These are phyloP conservation scores for Groenewaldozyma sp. DNA, from an alignment of 1,139 yeast genomes.

Conservation along the genomic window DNA sequence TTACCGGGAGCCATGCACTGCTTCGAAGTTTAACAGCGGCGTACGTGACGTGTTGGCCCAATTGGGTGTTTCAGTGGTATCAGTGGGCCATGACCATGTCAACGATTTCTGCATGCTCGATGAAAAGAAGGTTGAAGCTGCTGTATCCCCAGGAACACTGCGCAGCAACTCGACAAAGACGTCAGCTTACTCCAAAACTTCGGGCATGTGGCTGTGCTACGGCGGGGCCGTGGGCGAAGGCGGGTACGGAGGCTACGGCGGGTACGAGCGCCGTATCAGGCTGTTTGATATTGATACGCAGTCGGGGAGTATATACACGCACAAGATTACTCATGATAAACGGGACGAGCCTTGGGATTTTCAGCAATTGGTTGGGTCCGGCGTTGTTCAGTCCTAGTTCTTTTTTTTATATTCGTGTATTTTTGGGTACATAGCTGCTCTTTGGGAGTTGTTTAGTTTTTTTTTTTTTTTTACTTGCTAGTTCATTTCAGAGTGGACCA, in stretches of 20 bases:
- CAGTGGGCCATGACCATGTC: conserved; percentile 92
- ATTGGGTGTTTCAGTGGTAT: conserved; percentile 59
- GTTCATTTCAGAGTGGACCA: too few relatives aligned
- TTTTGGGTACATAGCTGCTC: too few relatives aligned
- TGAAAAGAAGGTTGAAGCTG: conserved; percentile 11
- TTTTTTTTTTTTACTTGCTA: too few relatives aligned
- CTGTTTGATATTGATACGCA: conserved; percentile 55
- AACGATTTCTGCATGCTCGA: conserved; percentile 78
- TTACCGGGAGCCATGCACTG: conserved; percentile 63
- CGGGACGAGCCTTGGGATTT: conserved; percentile 46
- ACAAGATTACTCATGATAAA: conserved; percentile 47
- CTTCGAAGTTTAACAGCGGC: conserved; percentile 62
- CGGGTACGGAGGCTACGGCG: conserved; percentile 89
- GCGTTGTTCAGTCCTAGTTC: conserved; percentile 18
- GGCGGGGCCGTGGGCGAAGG: conserved; percentile 95
- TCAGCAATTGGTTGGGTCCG: conserved; percentile 47
- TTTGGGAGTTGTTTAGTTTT: too few relatives aligned
- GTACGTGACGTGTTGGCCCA: conserved; percentile 49
- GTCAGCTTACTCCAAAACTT: conserved; percentile 18
- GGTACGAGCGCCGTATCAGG: conserved; percentile 67
- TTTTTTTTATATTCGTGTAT: neutral
- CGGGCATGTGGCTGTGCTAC: conserved; percentile 73
- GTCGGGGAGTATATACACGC: conserved; percentile 47
- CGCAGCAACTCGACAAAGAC: neutral
- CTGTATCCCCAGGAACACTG: neutral